Conservation (phyloP, 78 protist genomes). For the Cavenderia fasciculata region DNA sequence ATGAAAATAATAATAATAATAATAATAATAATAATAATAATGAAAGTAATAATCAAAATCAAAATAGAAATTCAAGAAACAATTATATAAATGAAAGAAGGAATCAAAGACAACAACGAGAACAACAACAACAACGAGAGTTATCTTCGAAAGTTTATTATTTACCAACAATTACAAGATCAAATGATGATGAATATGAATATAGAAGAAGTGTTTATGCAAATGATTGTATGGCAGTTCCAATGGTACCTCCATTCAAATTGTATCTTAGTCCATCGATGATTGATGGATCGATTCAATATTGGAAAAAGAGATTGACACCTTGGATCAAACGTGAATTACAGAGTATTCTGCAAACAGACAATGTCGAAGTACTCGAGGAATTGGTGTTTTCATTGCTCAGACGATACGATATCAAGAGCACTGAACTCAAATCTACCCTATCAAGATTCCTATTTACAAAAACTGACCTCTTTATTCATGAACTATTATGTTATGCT, state of each 20-base stretch:
- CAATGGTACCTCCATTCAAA: conserved; percentile 66
- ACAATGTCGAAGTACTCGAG: conserved; percentile 12
- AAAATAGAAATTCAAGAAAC: not conserved
- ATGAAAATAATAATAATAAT: not conserved
- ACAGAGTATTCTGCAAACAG: conserved; percentile 33
- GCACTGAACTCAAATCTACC: not conserved
- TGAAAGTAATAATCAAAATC: not conserved
- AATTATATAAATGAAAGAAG: not conserved
- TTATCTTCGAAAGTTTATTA: not conserved
- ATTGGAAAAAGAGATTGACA: not conserved
- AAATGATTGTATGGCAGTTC: conserved; percentile 18
- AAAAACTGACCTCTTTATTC: conserved; percentile 37
- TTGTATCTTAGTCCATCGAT: conserved; percentile 44
- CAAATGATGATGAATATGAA: conserved; percentile 4
- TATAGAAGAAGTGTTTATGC: conserved; percentile 62
- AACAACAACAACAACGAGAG: not conserved
- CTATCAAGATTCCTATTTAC: conserved; percentile 24
- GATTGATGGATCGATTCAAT: not conserved
- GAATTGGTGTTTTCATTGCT: conserved; percentile 19
- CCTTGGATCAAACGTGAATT: conserved; percentile 65
- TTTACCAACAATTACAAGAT: not conserved
- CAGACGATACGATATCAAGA: not conserved
- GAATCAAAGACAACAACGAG: not conserved
- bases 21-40: not conserved
- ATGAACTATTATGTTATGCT: conserved; percentile 66